Percentiles rank a stretch among this genome's conserved stretches.
phyloP scores from a whole-genome alignment of 148 eudicot genomes.

The Nepenthes gracilis region DNA sequence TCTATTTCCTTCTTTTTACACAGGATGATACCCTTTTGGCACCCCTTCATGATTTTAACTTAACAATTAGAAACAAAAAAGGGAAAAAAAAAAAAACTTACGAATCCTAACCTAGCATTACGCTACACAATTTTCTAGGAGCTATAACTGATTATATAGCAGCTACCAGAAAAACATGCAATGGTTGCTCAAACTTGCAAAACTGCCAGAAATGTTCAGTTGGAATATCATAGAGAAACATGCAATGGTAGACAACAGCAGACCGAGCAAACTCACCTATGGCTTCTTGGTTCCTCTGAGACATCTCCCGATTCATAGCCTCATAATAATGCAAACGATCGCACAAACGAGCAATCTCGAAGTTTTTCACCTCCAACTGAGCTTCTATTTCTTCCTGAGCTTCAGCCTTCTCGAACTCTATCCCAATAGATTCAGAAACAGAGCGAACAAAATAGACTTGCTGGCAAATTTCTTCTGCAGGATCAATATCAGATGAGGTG shows the following conservation, averaged over 20 bases:
- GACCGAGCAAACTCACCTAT: slow-evolving; percentile 43
- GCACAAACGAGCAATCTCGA: slow-evolving; percentile 76
- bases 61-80: too few species aligned
- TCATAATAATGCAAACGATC: slow-evolving; percentile 86
- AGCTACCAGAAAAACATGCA: too few species aligned
- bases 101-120: too few species aligned
- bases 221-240: background rate
- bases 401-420: slow-evolving; percentile 76
- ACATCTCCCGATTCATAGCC: slow-evolving; percentile 91
- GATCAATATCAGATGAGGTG: slow-evolving; percentile 19
- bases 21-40: too few species aligned
- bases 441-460: slow-evolving; percentile 59
- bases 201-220: background rate
- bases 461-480: slow-evolving; percentile 46
- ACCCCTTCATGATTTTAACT: too few species aligned
- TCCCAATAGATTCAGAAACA: slow-evolving; percentile 73
- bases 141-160: too few species aligned
- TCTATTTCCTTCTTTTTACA: too few species aligned
- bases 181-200: too few species aligned
- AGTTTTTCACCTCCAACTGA: slow-evolving; percentile 68
- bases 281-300: slow-evolving; percentile 95
- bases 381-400: slow-evolving; percentile 74
- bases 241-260: background rate
- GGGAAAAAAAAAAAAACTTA: too few species aligned
- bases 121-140: too few species aligned